These are phyloP conservation scores for Suillus variegatus DNA, from an alignment of 768 basidiomycete genomes.

Conservation along the genomic window DNA sequence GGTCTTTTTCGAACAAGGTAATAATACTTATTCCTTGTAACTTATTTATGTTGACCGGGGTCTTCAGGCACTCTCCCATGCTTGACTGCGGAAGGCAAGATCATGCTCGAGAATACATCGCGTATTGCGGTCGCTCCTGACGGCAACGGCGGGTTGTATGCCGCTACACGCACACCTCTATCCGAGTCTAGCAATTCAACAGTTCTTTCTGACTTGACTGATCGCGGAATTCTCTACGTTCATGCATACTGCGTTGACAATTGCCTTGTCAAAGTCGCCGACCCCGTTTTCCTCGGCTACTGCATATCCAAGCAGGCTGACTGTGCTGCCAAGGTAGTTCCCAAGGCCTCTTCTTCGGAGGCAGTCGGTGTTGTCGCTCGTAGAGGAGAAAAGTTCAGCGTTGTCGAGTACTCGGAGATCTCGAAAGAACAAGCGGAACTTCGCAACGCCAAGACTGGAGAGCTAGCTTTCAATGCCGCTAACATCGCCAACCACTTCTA, in stretches of 20 bases:
- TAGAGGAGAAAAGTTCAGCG: slow-evolving; percentile 81
- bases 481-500: slow-evolving; percentile 99
- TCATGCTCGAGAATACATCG: slow-evolving; percentile 78
- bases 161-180: slow-evolving; percentile 82
- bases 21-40: slow-evolving; percentile 19
- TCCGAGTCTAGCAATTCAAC: slow-evolving; percentile 60
- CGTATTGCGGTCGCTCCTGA: slow-evolving; percentile 94
- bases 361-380: slow-evolving; percentile 93
- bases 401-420: slow-evolving; percentile 98
- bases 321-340: slow-evolving; percentile 96
- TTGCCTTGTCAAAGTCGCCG: slow-evolving; percentile 95
- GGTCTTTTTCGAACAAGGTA: slow-evolving; percentile 96
- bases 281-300: slow-evolving; percentile 96
- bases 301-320: slow-evolving; percentile 87
- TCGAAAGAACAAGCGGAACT: slow-evolving; percentile 82
- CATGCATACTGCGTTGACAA: slow-evolving; percentile 99
- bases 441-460: slow-evolving; percentile 65
- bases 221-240: slow-evolving; percentile 80
- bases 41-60: background rate
- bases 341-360: slow-evolving; percentile 83
- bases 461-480: slow-evolving; percentile 88
- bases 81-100: slow-evolving; percentile 90
- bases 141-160: slow-evolving; percentile 97
- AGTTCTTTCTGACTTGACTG: slow-evolving; percentile 80
- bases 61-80: slow-evolving; percentile 89